These are phyloP conservation scores for Mrakia blollopis DNA, from an alignment of 768 basidiomycete species.

Conservation along the genomic window DNA sequence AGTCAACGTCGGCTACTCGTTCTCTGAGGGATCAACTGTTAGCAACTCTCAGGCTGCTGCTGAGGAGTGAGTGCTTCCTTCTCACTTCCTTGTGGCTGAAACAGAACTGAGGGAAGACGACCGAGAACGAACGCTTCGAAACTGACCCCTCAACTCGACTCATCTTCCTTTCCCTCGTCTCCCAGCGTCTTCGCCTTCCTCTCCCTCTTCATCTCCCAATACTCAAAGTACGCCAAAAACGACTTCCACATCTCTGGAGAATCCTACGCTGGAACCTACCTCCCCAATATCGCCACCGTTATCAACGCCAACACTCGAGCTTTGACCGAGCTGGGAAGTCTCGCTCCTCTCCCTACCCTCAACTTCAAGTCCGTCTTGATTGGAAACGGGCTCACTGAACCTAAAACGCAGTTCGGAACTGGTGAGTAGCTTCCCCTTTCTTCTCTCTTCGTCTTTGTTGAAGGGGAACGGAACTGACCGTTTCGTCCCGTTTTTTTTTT, in stretches of 20 bases:
- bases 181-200: slow-evolving; percentile 52
- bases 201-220: slow-evolving; percentile 52
- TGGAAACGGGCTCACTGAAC: slow-evolving; percentile 66
- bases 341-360: slow-evolving; percentile 57
- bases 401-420: slow-evolving; percentile 61
- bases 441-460: not conserved
- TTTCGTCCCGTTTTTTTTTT: not conserved
- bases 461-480: slow-evolving; percentile 37
- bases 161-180: not conserved
- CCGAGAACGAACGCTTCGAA: too few relatives aligned
- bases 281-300: slow-evolving; percentile 16
- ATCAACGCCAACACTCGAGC: slow-evolving; percentile 56
- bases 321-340: slow-evolving; percentile 41
- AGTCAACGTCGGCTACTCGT: slow-evolving; percentile 73
- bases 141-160: not conserved
- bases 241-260: slow-evolving; percentile 47
- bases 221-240: slow-evolving; percentile 62
- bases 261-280: slow-evolving; percentile 51
- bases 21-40: slow-evolving; percentile 64
- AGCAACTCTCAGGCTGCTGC: slow-evolving; percentile 78
- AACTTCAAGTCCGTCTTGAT: slow-evolving; percentile 79
- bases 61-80: slow-evolving; percentile 51
- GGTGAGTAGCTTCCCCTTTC: not conserved
- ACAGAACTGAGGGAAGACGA: too few relatives aligned
- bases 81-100: not conserved